Evolutionary conservation across 805 yeast species (phyloP).

Genomic region (Candida quercuum): DNA sequence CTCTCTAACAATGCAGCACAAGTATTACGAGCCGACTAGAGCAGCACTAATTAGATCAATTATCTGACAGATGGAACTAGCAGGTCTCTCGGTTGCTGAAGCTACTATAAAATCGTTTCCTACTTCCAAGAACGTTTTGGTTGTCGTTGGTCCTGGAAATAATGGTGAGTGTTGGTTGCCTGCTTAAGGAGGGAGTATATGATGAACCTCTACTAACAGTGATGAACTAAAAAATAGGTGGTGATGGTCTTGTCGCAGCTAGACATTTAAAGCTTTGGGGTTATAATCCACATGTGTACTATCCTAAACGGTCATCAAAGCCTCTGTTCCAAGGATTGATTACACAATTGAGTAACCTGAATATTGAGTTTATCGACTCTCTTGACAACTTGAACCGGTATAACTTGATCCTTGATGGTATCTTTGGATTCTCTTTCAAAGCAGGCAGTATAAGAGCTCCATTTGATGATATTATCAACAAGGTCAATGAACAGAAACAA

Average conservation of each 20-base stretch:
- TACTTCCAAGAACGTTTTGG: conserved; percentile 41
- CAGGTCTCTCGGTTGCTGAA: conserved; percentile 92
- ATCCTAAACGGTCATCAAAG: conserved; percentile 64
- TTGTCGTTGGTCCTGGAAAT: conserved; percentile 93
- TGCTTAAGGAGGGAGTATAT: too few species aligned
- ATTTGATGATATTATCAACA: conserved; percentile 44
- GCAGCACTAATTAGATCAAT: too few species aligned
- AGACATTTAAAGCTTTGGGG: conserved; percentile 83
- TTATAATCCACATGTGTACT: conserved; percentile 68
- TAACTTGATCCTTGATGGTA: conserved; percentile 61
- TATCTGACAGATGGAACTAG: conserved; percentile 84
- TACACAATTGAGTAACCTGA: conserved; percentile 61
- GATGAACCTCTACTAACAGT: too few species aligned
- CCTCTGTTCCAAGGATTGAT: conserved; percentile 55
- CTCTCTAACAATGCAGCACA: too few species aligned
- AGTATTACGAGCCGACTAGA: too few species aligned
- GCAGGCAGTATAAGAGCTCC: conserved; percentile 80
- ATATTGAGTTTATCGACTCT: conserved; percentile 49
- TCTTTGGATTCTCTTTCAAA: conserved; percentile 90
- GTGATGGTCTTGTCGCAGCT: conserved; percentile 95
- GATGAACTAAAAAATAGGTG: too few species aligned
- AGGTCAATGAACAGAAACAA: conserved; percentile 28
- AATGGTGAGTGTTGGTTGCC: conserved; percentile 92
- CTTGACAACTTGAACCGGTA: conserved; percentile 22
- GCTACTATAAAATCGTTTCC: conserved; percentile 71